These are phyloP conservation scores for Fallopia convolvulus DNA, from an alignment of 148 eudicot species.

Conservation along the genomic window DNA sequence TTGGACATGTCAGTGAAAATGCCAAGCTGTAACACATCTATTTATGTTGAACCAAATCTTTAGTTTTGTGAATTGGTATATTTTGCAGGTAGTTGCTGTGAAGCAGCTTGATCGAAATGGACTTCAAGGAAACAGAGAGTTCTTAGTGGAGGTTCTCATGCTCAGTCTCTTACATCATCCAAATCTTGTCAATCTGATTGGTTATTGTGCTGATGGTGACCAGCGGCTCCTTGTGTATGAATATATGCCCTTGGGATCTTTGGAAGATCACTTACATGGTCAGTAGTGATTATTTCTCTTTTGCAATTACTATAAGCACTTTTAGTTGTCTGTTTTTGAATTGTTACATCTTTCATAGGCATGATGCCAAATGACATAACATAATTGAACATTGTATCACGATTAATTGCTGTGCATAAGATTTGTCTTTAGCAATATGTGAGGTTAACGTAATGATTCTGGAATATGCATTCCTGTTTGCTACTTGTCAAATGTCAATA, in stretches of 20 bases:
- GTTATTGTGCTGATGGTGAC: conserved; percentile 12
- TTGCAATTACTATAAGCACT: neutral
- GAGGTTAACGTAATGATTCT: neutral
- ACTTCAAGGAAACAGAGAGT: conserved; percentile 61
- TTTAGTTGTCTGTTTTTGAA: neutral
- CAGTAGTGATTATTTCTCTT: conserved; percentile 11
- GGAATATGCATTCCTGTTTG: neutral
- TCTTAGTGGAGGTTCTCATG: conserved; percentile 29
- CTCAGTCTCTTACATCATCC: conserved; percentile 12
- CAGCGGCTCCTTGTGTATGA: conserved; percentile 11
- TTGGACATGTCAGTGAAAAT: neutral
- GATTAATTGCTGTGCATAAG: neutral
- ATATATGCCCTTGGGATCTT: conserved; percentile 13
- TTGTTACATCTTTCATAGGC: neutral
- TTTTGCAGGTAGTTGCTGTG: conserved; percentile 53
- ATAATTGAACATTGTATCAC: neutral
- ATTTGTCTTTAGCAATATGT: neutral
- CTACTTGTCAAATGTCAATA: neutral
- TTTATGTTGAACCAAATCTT: neutral
- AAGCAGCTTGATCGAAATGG: conserved; percentile 65
- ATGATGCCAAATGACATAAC: neutral
- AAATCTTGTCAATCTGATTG: conserved; percentile 13
- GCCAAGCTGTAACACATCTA: neutral
- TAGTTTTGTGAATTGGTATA: neutral
- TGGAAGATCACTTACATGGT: conserved; percentile 65